Evolutionary conservation across 768 basidiomycete species (phyloP).

Genomic region (Xerocomus potaroensis): DNA sequence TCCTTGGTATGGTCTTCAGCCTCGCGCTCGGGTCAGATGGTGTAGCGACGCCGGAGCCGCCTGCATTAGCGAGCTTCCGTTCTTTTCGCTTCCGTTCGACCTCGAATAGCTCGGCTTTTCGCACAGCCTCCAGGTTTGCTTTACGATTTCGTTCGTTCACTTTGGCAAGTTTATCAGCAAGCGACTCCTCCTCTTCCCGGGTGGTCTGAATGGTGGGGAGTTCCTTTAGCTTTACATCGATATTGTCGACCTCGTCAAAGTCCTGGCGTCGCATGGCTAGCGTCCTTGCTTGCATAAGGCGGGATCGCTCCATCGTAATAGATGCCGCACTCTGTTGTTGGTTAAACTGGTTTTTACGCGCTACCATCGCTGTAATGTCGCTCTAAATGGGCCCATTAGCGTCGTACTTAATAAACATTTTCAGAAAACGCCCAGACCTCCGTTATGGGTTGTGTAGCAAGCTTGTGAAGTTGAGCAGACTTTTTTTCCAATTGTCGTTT

Average conservation of each 20-base stretch:
- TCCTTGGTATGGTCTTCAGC: slow-evolving; percentile 58
- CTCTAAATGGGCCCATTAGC: slow-evolving; percentile 42
- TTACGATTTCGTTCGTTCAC: slow-evolving; percentile 90
- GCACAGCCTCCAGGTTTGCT: slow-evolving; percentile 75
- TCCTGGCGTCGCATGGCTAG: slow-evolving; percentile 77
- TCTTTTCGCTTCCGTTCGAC: slow-evolving; percentile 68
- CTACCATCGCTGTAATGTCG: slow-evolving; percentile 78
- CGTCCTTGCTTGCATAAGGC: slow-evolving; percentile 65
- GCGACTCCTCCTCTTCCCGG: slow-evolving; percentile 30
- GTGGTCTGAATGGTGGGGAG: slow-evolving; percentile 30
- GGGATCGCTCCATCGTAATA: slow-evolving; percentile 55
- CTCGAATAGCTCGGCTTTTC: slow-evolving; percentile 68
- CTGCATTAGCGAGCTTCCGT: slow-evolving; percentile 48
- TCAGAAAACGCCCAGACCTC: slow-evolving; percentile 51
- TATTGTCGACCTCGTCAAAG: slow-evolving; percentile 49
- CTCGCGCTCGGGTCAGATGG: slow-evolving; percentile 63
- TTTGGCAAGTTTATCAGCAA: slow-evolving; percentile 54
- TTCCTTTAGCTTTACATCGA: slow-evolving; percentile 63
- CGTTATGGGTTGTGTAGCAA: slow-evolving; percentile 62
- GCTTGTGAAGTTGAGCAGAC: slow-evolving; percentile 52
- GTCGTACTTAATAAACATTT: background rate
- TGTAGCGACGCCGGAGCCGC: slow-evolving; percentile 34
- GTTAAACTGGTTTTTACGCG: slow-evolving; percentile 51
- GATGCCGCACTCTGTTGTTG: slow-evolving; percentile 31
- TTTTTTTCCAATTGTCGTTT: slow-evolving; percentile 67